These are phyloP conservation scores for Xylariaceae sp. DNA, from an alignment of 2,329 filamentous ascomycete genomes.

Conservation along the genomic window DNA sequence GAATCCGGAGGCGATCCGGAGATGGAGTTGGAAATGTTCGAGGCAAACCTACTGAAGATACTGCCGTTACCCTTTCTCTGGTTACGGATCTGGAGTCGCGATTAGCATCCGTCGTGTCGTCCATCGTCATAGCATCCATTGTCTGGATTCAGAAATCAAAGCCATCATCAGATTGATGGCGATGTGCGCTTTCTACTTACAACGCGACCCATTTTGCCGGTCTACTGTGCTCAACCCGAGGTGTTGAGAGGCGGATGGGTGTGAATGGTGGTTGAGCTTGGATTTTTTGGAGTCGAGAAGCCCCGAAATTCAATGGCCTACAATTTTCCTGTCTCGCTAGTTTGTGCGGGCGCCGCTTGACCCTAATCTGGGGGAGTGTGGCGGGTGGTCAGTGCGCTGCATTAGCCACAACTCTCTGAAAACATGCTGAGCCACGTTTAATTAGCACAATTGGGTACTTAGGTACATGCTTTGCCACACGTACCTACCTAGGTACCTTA, in stretches of 20 bases:
- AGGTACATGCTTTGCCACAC: background rate
- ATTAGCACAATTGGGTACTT: background rate
- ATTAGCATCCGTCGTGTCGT: constrained; percentile 6
- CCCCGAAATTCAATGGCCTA: constrained; percentile 29
- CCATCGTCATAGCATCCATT: background rate
- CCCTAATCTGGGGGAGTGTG: constrained; percentile 27
- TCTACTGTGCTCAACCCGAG: constrained; percentile 33
- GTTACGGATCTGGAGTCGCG: constrained; percentile 51
- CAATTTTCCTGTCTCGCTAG: constrained; percentile 30
- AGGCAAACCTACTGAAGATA: constrained; percentile 34
- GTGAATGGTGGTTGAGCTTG: constrained; percentile 22
- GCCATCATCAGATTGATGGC: background rate
- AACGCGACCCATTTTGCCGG: constrained; percentile 36
- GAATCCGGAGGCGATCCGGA: background rate
- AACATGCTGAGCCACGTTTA: no score
- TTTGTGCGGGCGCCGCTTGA: constrained; percentile 33
- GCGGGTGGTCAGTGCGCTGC: constrained; percentile 16
- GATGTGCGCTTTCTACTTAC: constrained; percentile 26
- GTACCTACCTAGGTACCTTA: background rate
- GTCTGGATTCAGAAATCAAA: no score
- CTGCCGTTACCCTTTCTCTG: constrained; percentile 42
- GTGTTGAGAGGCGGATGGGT: constrained; percentile 25
- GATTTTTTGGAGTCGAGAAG: constrained; percentile 25
- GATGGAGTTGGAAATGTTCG: background rate
- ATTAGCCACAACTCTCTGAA: constrained; percentile 4